Evolutionary conservation across 2,329 filamentous ascomycete genomes (phyloP).

Genomic region (Diaporthe sp.): DNA sequence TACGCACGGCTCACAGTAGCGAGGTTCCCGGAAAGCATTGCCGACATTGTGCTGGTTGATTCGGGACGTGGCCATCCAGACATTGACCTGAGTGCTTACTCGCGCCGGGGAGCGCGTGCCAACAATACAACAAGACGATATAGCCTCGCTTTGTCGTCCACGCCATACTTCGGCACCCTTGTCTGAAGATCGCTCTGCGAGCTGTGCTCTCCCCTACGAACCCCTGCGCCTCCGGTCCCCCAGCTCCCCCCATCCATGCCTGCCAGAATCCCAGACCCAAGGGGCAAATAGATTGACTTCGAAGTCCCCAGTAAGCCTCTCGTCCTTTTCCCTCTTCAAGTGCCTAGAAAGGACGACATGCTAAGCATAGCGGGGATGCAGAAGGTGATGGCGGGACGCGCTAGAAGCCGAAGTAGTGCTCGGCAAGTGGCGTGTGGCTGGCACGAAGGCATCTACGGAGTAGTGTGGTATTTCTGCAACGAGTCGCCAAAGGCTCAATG

Average conservation of each 20-base stretch:
- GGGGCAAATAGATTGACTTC: background rate
- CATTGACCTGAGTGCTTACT: background rate
- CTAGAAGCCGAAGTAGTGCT: conserved; percentile 9
- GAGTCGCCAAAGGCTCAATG: conserved; percentile 2
- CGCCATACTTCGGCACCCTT: conserved; percentile 1
- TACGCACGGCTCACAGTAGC: background rate
- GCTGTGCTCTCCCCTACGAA: background rate
- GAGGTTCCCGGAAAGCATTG: background rate
- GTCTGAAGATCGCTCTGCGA: background rate
- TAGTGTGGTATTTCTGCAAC: conserved; percentile 4
- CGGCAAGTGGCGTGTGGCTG: conserved; percentile 23
- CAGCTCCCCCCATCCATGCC: background rate
- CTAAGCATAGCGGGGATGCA: background rate
- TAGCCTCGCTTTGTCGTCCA: conserved; percentile 3
- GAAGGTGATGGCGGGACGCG: background rate
- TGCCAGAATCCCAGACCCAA: background rate
- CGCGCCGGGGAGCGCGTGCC: background rate
- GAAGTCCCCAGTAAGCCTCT: no score
- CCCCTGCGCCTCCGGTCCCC: background rate
- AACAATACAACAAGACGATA: conserved; percentile 2
- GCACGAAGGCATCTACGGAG: background rate
- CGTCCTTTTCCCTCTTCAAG: background rate
- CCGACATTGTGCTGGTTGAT: background rate
- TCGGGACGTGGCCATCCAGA: background rate
- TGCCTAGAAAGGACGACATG: background rate